Evolutionary conservation across 345 rosid species (phyloP).

Genomic region (Streptanthus diversifolius): DNA sequence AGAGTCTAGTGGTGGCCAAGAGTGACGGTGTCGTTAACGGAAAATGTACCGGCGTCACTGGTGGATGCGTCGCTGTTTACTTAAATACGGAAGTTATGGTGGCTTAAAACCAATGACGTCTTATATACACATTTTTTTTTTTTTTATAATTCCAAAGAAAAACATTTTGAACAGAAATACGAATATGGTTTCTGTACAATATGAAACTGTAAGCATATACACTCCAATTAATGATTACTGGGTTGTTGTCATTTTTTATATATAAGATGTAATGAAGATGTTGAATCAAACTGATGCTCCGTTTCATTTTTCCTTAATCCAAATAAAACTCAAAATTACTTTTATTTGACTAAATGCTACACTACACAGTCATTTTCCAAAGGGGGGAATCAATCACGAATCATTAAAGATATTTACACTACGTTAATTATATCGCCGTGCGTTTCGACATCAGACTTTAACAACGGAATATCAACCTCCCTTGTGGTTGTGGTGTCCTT

Average conservation of each 20-base stretch:
- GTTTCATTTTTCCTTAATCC: neutral
- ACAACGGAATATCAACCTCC: too few relatives aligned
- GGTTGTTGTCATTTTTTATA: neutral
- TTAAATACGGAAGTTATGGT: neutral
- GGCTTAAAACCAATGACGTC: neutral
- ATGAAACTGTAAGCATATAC: conserved; percentile 3
- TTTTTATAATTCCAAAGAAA: neutral
- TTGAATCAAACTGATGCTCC: neutral
- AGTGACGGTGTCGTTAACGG: conserved; percentile 7
- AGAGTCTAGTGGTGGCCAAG: conserved; percentile 25
- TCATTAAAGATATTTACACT: neutral
- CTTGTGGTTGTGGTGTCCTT: too few relatives aligned
- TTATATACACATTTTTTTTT: neutral
- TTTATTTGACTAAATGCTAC: neutral
- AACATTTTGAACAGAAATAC: neutral
- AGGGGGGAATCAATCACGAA: neutral
- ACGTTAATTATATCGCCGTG: too few relatives aligned
- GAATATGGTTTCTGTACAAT: neutral
- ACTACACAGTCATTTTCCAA: neutral
- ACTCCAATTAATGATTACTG: neutral
- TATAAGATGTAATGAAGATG: neutral
- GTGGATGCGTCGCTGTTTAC: conserved; percentile 24
- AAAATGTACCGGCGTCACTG: conserved; percentile 27
- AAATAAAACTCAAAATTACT: neutral
- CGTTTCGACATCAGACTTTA: too few relatives aligned